Conservation (phyloP, 805 yeast species). For the Torulaspora delbrueckii region DNA sequence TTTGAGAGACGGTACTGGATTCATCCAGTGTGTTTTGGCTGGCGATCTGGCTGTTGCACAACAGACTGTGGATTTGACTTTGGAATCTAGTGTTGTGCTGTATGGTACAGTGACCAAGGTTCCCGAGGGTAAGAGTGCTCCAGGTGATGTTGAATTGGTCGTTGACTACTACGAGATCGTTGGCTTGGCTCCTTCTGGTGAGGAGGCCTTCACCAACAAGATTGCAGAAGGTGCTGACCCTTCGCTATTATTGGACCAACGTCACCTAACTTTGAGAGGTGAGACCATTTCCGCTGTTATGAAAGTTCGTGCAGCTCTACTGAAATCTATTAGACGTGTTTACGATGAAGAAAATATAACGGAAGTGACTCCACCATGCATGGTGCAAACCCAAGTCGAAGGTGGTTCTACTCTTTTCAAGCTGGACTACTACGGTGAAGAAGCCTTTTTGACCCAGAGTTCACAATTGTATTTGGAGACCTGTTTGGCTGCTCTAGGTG, state of each 20-base stretch:
- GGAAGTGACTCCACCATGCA: conserved; percentile 98
- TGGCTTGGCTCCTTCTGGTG: conserved; percentile 95
- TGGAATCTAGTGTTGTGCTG: conserved; percentile 78
- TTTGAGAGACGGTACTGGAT: conserved; percentile 93
- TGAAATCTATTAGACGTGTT: conserved; percentile 69
- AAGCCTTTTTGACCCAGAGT: conserved; percentile 93
- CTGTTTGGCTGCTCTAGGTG: conserved; percentile 92
- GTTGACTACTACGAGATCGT: conserved; percentile 87
- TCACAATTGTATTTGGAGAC: conserved; percentile 97
- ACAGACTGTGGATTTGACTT: conserved; percentile 75
- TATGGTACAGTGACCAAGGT: conserved; percentile 77
- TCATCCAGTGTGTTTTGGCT: conserved; percentile 74
- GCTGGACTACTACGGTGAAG: conserved; percentile 93
- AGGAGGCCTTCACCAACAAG: conserved; percentile 90
- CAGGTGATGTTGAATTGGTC: conserved; percentile 91
- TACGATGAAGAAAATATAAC: conserved; percentile 66
- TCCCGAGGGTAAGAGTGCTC: conserved; percentile 96
- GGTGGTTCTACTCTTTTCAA: conserved; percentile 97
- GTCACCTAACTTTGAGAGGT: conserved; percentile 95
- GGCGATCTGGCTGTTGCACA: conserved; percentile 93
- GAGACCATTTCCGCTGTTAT: conserved; percentile 88
- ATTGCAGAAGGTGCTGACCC: conserved; percentile 94
- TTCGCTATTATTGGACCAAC: conserved; percentile 83
- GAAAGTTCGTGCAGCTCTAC: conserved; percentile 85
- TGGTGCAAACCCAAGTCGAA: conserved; percentile 99